Evolutionary conservation across 2,329 filamentous ascomycete species (phyloP), one percentile per base, ranked within the genome.

Genomic region (Paramyrothecium sp.): DNA sequence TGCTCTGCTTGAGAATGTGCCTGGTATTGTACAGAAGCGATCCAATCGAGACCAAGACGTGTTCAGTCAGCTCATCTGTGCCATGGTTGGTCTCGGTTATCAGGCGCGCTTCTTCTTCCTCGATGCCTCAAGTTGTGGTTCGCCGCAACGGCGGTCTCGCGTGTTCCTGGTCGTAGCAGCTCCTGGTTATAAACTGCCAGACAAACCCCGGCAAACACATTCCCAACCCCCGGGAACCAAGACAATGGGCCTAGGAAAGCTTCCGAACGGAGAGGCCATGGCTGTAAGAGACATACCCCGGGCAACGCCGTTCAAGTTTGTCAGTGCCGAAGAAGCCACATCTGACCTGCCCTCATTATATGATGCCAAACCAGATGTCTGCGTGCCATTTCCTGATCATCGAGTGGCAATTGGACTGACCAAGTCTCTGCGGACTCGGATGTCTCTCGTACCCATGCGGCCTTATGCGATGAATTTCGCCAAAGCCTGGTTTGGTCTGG

Each of bases 1-100:
- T 66, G 89, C 87, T 0, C 62, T 94, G 0, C 78, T 96, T 0
- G 91, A 96, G 69, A 96, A 96, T 62, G 91, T 96, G 0, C 73
- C 83, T 0, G 78, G 75, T 0, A 91, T 94, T 74, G 81, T 89
- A 0, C 79, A 74, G 51, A 74, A 75, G 19, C 75, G 70, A 19
- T 65, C 67, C 7, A 73, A 71, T 33, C 73, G 80, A 17, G 73
- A 80, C 3, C 78, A 88, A 20, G 90, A 91, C 57, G 83, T 91
- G 0, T 86, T 93, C 54, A 87, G 86, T 1, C 90, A 93, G 62
- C 76, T 95, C 0, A 78, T 95, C 11, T 90, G 88, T 60, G 81
- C 86, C 1, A 73, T 95, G 1, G 87, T 94, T 0, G 89, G 88
- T 0, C 78, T 95, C 60, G 91, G 90, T 0, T 96, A 95, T 62